A percentile compares a stretch with the other conserved stretches of the same genome.
These are phyloP conservation scores for Trichoderma hamatum DNA, from an alignment of 2,329 filamentous ascomycete genomes.

Conservation along the genomic window DNA sequence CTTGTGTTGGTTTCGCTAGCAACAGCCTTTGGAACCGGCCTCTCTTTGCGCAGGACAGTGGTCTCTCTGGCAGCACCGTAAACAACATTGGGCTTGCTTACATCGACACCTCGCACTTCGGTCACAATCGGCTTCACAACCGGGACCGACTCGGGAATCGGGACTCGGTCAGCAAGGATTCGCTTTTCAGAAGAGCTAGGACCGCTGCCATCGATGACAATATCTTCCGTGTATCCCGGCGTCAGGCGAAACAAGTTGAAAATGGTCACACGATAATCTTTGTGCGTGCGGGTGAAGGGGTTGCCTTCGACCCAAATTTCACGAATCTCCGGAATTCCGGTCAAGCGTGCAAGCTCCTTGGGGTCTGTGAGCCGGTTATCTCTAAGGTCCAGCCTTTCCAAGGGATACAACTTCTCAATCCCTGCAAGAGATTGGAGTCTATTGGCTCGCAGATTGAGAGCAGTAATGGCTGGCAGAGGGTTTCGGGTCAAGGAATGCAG, in stretches of 20 bases:
- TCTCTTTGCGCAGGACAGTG: slow-evolving; percentile 61
- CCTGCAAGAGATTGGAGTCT: slow-evolving; percentile 84
- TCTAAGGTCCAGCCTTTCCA: slow-evolving; percentile 87
- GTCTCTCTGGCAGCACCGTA: slow-evolving; percentile 55
- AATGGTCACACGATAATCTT: slow-evolving; percentile 82
- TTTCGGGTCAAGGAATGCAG: slow-evolving; percentile 83
- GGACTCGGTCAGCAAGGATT: slow-evolving; percentile 78
- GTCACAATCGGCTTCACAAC: slow-evolving; percentile 71
- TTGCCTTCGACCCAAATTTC: slow-evolving; percentile 94
- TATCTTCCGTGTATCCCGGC: slow-evolving; percentile 87
- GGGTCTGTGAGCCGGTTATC: slow-evolving; percentile 93
- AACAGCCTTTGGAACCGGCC: slow-evolving; percentile 54
- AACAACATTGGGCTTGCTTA: slow-evolving; percentile 68
- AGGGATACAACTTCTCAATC: slow-evolving; percentile 81
- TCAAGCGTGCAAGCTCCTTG: slow-evolving; percentile 84
- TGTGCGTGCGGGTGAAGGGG: slow-evolving; percentile 85
- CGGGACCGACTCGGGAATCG: slow-evolving; percentile 74
- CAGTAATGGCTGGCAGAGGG: slow-evolving; percentile 89
- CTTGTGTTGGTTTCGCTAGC: slow-evolving; percentile 62
- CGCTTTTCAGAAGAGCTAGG: slow-evolving; percentile 86
- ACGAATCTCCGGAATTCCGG: slow-evolving; percentile 84
- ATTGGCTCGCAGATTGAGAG: slow-evolving; percentile 88
- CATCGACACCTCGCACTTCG: slow-evolving; percentile 64
- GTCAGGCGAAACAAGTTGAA: slow-evolving; percentile 95
- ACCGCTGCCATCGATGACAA: slow-evolving; percentile 81